A percentile compares a stretch with the other conserved stretches of the same genome.
Conservation (phyloP, 306 rosid genomes). For the Pyrus pyrifolia region DNA sequence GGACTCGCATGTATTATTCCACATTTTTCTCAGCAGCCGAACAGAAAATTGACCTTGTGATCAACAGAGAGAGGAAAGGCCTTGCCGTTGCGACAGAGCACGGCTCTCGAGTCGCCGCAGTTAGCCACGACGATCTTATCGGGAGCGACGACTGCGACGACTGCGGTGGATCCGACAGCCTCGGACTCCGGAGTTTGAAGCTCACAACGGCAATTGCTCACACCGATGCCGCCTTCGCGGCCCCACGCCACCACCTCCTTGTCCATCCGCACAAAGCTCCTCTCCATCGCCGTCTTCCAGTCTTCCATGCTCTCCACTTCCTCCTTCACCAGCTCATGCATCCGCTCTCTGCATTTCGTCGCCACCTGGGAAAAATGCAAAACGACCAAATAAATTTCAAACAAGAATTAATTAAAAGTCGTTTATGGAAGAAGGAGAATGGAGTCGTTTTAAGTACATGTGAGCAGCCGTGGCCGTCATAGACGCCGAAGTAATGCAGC, state of each 20-base stretch:
- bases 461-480: constrained; percentile 76
- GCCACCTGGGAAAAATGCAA: constrained; percentile 33
- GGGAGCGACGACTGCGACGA: constrained; percentile 37
- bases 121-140: constrained; percentile 54
- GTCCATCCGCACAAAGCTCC: constrained; percentile 52
- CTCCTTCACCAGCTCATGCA: constrained; percentile 52
- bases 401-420: neutral
- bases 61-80: constrained; percentile 53
- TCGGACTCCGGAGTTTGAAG: constrained; percentile 54
- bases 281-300: constrained; percentile 45
- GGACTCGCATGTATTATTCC: neutral
- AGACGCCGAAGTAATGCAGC: constrained; percentile 49
- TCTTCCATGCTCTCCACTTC: constrained; percentile 29
- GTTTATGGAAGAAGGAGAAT: neutral
- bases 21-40: neutral
- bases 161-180: constrained; percentile 62
- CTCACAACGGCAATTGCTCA: constrained; percentile 39
- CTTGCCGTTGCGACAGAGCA: constrained; percentile 54
- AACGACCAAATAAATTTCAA: neutral
- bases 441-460: constrained; percentile 27
- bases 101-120: constrained; percentile 65
- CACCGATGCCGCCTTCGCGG: constrained; percentile 10
- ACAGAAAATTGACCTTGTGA: constrained; percentile 40
- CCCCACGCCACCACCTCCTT: constrained; percentile 33
- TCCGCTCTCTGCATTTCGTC: constrained; percentile 41